Percentiles rank a stretch among this genome's conserved stretches.
Evolutionary conservation across 352 stramenopile genomes (phyloP).

Genomic region (Phytophthora pistaciae): DNA sequence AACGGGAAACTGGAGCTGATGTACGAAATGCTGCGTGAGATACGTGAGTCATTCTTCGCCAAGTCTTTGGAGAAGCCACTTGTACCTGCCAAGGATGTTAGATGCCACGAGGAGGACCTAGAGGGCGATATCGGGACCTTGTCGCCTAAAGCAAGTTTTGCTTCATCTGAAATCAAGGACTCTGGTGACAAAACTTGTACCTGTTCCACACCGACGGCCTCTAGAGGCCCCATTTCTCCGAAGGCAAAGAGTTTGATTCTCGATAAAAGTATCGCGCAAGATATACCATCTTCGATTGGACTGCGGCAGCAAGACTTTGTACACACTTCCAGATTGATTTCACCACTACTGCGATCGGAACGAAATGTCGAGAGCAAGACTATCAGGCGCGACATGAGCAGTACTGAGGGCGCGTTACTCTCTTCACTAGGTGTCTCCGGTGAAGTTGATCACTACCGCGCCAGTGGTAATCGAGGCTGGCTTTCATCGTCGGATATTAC

Average conservation of each 20-base stretch:
- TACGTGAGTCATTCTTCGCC: slow-evolving; percentile 12
- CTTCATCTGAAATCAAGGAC: neutral
- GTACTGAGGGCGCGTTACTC: neutral
- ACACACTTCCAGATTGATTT: neutral
- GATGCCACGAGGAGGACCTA: neutral
- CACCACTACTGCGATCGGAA: neutral
- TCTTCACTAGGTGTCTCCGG: neutral
- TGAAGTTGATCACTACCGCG: neutral
- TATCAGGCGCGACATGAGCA: neutral
- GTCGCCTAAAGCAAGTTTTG: neutral
- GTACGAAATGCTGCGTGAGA: slow-evolving; percentile 37
- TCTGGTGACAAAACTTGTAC: neutral
- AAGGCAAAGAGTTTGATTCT: neutral
- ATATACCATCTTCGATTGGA: neutral
- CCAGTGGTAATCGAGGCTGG: neutral
- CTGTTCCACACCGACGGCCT: slow-evolving; percentile 14
- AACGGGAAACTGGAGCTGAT: slow-evolving; percentile 29
- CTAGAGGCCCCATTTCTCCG: neutral
- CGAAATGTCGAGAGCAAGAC: neutral
- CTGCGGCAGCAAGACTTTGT: neutral
- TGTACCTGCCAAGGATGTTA: neutral
- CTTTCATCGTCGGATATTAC: slow-evolving; percentile 1
- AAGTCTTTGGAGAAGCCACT: neutral
- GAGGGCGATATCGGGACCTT: neutral
- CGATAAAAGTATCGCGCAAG: neutral